Evolutionary conservation across 164 flowering plant genomes (phyloP).

Genomic region (Aristolochia californica): DNA sequence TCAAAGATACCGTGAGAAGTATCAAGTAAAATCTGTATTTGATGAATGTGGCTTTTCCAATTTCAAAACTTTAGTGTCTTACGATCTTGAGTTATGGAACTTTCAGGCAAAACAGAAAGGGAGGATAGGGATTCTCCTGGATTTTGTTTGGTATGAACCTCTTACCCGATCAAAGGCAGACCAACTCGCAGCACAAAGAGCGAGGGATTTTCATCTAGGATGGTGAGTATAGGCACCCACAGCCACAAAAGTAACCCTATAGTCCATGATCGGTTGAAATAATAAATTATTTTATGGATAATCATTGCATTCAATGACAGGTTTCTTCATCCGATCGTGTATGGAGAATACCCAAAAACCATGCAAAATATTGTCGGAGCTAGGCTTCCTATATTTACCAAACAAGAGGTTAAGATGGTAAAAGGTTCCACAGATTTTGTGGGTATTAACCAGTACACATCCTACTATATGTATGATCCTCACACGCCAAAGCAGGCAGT

Average conservation of each 20-base stretch:
- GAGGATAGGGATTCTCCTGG: constrained; percentile 14
- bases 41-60: neutral
- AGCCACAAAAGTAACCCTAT: no score
- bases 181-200: constrained; percentile 9
- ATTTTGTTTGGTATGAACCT: constrained; percentile 21
- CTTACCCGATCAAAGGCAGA: constrained; percentile 9
- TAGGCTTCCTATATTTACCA: constrained; percentile 15
- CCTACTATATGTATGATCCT: constrained; percentile 15
- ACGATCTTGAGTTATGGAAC: neutral
- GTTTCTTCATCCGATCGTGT: constrained; percentile 17
- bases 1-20: constrained; percentile 12
- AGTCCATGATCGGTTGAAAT: neutral
- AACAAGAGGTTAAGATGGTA: constrained; percentile 10
- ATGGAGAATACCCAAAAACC: constrained; percentile 12
- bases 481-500: constrained; percentile 1
- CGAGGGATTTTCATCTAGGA: constrained; percentile 16
- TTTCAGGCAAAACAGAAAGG: constrained; percentile 12
- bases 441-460: constrained; percentile 19
- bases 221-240: constrained; percentile 8
- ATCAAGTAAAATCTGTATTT: constrained; percentile 9
- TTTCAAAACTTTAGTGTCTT: neutral
- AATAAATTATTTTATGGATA: no score
- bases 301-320: constrained; percentile 2
- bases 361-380: constrained; percentile 13
- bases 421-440: constrained; percentile 18